Conservation (phyloP, 1,139 yeast species). For the Candida sanyaensis region DNA sequence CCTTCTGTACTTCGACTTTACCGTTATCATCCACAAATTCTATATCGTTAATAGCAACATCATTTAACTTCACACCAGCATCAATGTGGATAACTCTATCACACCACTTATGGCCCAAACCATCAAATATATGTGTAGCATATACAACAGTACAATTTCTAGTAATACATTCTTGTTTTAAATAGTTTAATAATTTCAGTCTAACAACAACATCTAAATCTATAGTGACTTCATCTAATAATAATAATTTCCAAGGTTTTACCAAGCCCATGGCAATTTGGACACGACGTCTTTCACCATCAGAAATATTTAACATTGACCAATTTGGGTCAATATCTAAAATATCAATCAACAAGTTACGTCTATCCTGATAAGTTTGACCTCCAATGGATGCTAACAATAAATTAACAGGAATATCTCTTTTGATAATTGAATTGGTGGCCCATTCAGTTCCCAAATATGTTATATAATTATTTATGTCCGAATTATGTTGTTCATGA, state of each 20-base stretch:
- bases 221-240: constrained; percentile 93
- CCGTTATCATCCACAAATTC: constrained; percentile 17
- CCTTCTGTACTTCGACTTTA: constrained; percentile 16
- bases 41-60: constrained; percentile 21
- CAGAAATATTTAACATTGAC: constrained; percentile 92
- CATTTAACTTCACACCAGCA: constrained; percentile 53
- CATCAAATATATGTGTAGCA: constrained; percentile 97
- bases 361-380: constrained; percentile 65
- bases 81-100: constrained; percentile 79
- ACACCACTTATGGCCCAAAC: constrained; percentile 82
- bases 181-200: constrained; percentile 66
- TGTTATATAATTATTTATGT: constrained; percentile 53
- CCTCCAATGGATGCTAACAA: constrained; percentile 86
- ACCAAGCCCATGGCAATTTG: constrained; percentile 92
- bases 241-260: constrained; percentile 82
- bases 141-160: constrained; percentile 77
- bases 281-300: constrained; percentile 93
- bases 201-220: constrained; percentile 94
- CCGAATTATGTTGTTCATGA: constrained; percentile 40
- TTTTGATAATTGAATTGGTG: constrained; percentile 80
- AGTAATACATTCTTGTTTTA: constrained; percentile 65
- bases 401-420: constrained; percentile 85
- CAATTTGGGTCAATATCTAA: constrained; percentile 84
- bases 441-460: constrained; percentile 99
- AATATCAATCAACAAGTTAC: constrained; percentile 72